Percentiles rank a stretch among this genome's conserved stretches.
These are phyloP conservation scores for Candida methanosorbosa DNA, from an alignment of 805 yeast genomes.

Conservation along the genomic window DNA sequence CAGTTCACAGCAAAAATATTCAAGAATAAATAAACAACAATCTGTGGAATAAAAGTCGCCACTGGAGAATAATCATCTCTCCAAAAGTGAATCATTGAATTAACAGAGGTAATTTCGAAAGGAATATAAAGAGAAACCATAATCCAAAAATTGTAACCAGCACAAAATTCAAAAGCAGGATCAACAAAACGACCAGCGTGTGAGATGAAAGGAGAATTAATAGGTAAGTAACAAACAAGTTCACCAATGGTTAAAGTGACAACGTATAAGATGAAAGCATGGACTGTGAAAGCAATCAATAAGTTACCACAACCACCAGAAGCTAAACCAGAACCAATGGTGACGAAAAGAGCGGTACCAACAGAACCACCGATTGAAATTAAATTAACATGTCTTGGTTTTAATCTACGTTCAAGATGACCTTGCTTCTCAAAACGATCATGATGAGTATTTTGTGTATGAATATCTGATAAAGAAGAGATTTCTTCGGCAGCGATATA, in stretches of 20 bases:
- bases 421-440: slow-evolving; percentile 8
- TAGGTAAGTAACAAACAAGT: slow-evolving; percentile 68
- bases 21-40: slow-evolving; percentile 51
- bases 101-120: slow-evolving; percentile 74
- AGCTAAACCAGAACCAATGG: slow-evolving; percentile 55
- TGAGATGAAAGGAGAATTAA: slow-evolving; percentile 68
- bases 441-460: too few species aligned
- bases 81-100: slow-evolving; percentile 76
- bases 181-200: slow-evolving; percentile 71
- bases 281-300: slow-evolving; percentile 53
- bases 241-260: slow-evolving; percentile 72
- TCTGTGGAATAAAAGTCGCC: slow-evolving; percentile 56
- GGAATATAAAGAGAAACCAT: slow-evolving; percentile 74
- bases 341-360: slow-evolving; percentile 72
- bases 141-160: slow-evolving; percentile 77
- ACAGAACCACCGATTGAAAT: slow-evolving; percentile 78
- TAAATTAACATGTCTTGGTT: slow-evolving; percentile 67
- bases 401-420: slow-evolving; percentile 38
- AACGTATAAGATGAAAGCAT: slow-evolving; percentile 63
- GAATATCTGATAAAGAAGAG: too few species aligned
- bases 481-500: too few species aligned
- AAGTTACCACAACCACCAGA: slow-evolving; percentile 66
- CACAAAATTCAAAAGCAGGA: slow-evolving; percentile 63
- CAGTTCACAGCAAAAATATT: slow-evolving; percentile 65
- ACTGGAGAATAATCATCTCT: slow-evolving; percentile 68